Base-by-base conservation (phyloP, 305 asterid genomes). In the Fraxinus ornus region DNA sequence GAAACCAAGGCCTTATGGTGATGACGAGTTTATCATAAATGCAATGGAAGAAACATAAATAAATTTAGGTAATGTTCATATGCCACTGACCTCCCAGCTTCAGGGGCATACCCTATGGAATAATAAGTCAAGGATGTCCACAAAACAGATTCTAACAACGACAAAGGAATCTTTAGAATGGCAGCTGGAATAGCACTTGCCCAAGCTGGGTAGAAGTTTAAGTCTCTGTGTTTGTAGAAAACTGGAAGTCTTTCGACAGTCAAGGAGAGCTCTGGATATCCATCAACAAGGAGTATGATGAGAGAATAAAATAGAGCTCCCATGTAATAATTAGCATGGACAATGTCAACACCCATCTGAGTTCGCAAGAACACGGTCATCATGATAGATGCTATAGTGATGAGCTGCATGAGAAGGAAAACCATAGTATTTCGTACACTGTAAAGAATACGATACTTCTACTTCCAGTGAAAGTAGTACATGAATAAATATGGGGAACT, bases 181-280 rank as follows among this genome's bases (percentile, higher is more conserved):
- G 85, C 60, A 35, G 88, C 86, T 64, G 88, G 88, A 62, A 86
- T 77, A 60, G 84, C 82, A 83, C 73, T 80, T 52, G 86, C 88
- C 86, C 86, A 86, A 15, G 86, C 88, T 7, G 86, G 88, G 74
- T 86, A 86, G 55, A 86, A 70, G 78, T 62, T 41, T 9, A 82
- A 60, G 44, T 75, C 84, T 19, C 80, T 76, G 64, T 86, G 88
- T 39, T 86, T 86, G 78, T 83, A 83, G 84, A 86, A 86, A 66
- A 83, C 82, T 49, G 84, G 71, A 66, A 82, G 88, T 78, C 86
- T 79, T 24, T 66, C 52, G 24, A 77, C 73, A 10, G 88, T 85
- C 80, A 85, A 24, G 3, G 84, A 33, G 52, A 85, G 66, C 84
- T 85, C 86, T 0, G 86, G 79, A 15, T 79, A 30, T 71, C 83